phyloP scores from a whole-genome alignment of 2,329 filamentous ascomycete species.

The Blastomyces gilchristii region DNA sequence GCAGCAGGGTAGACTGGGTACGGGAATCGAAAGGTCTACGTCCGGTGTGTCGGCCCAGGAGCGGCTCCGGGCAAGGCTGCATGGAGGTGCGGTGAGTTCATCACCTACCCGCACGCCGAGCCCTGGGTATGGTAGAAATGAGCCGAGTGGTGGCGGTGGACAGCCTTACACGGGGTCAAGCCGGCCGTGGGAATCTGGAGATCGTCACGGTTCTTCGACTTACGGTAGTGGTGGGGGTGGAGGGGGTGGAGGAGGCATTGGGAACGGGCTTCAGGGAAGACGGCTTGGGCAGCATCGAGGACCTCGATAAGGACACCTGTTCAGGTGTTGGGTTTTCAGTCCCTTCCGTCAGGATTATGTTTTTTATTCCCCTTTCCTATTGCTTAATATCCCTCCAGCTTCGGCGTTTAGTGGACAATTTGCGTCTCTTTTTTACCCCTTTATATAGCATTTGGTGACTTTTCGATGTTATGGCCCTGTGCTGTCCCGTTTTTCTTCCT shows the following conservation, averaged over 20 bases:
- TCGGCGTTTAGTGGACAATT: not conserved
- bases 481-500: not conserved
- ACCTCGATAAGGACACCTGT: not conserved
- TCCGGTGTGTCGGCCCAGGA: conserved; percentile 60
- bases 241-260: not conserved
- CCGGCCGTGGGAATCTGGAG: conserved; percentile 2
- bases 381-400: not conserved
- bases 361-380: not conserved
- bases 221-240: not conserved
- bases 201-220: conserved; percentile 3
- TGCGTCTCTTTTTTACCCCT: not conserved
- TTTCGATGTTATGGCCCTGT: not conserved
- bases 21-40: conserved; percentile 31
- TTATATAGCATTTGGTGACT: not conserved
- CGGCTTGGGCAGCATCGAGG: not conserved
- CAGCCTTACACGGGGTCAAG: not conserved
- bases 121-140: conserved; percentile 9
- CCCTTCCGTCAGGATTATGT: not conserved
- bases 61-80: conserved; percentile 67
- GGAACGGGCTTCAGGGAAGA: conserved; percentile 1
- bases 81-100: conserved; percentile 51
- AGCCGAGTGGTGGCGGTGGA: not conserved
- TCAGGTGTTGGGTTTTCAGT: not conserved
- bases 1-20: conserved; percentile 27
- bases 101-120: conserved; percentile 23